Percentiles rank a stretch among this genome's conserved stretches.
Conservation (phyloP, 805 yeast species). For the Wickerhamiella spandovensis region DNA sequence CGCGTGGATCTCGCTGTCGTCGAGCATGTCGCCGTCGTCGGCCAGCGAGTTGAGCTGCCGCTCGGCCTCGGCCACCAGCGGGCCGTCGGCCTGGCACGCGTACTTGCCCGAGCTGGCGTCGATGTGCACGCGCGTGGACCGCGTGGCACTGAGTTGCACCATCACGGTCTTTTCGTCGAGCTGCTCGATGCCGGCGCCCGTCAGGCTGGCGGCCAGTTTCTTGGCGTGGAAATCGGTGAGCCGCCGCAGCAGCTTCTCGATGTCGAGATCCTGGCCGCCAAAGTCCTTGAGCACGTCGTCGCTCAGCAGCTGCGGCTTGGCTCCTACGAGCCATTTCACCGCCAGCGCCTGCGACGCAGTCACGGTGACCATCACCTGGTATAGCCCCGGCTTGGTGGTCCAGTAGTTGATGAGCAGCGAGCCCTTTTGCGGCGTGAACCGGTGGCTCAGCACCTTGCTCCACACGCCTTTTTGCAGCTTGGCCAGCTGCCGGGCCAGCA, state of each 20-base stretch:
- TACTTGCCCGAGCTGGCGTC: slow-evolving; percentile 17
- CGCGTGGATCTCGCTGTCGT: slow-evolving; percentile 14
- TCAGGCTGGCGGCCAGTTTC: slow-evolving; percentile 4
- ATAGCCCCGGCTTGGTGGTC: slow-evolving; percentile 35
- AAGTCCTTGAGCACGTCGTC: slow-evolving; percentile 1
- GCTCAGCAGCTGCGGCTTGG: slow-evolving; percentile 1
- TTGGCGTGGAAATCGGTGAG: slow-evolving; percentile 12
- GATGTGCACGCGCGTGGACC: slow-evolving; percentile 14
- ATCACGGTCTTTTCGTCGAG: slow-evolving; percentile 2
- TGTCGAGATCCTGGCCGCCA: slow-evolving; percentile 1
- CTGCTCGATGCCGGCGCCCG: slow-evolving; percentile 10
- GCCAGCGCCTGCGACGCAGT: slow-evolving; percentile 33
- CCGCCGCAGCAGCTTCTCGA: slow-evolving; percentile 2
- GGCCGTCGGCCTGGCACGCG: slow-evolving; percentile 11
- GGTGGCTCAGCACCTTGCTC: slow-evolving; percentile 45
- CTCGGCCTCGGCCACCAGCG: slow-evolving; percentile 11
- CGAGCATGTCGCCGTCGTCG: slow-evolving; percentile 1
- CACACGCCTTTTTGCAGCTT: slow-evolving; percentile 38
- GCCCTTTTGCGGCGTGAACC: slow-evolving; percentile 38
- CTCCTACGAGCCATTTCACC: slow-evolving; percentile 16
- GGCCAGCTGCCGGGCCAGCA: slow-evolving; percentile 44
- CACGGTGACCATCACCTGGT: slow-evolving; percentile 31
- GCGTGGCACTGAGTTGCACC: slow-evolving; percentile 7
- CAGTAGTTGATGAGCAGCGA: slow-evolving; percentile 51
- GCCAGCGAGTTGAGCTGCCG: slow-evolving; percentile 8